Evolutionary conservation across 352 stramenopile genomes (phyloP), one percentile per base, ranked within the genome.

Genomic region (Phytophthora citrophthora): DNA sequence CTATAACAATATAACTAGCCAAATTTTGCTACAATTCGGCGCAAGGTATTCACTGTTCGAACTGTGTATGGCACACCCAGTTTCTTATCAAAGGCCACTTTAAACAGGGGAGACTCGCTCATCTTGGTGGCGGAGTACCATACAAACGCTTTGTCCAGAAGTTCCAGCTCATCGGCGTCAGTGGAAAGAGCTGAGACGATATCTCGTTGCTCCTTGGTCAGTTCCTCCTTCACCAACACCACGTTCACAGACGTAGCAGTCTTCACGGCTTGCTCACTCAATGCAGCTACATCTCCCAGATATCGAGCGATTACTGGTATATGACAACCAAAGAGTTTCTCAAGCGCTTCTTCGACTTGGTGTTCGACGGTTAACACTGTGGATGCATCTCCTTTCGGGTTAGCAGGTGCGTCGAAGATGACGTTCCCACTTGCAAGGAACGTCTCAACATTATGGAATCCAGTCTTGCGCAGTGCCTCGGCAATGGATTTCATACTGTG

Each of bases 341-440:
- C 46, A 7, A 77, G 68, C 23, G 24, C 51, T 29, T 54, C 24
- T 38, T 77, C 68, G 18, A 77, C 68, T 31, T 27, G 64, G 26
- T 36, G 46, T 58, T 77, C 68, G 29, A 58, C 38, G 7, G 24
- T 36, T 4, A 55, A 7, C 18, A 60, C 23, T 38, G 55, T 39
- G 36, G 50, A 27, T 34, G 40, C 18, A 18, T 27, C 34, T 7
- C 16, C 47, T 57, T 15, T 13, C 5, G 36, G 9, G 29, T 13
- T 34, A n/a, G 29, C 39, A 18, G 20, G 51, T 1, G 32, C 5
- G n/a, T 63, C 43, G 7, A 77, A 68, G 41, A 73, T 39, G 53
- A 77, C 26, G 51, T 77, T 77, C 27, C 68, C 68, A 29, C 68
- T 77, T 24, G 68, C 68, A 6, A 77, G 50, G 46, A 77, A 77